Conservation (phyloP, 2,329 filamentous ascomycete genomes). For the Clonostachys rosea region DNA sequence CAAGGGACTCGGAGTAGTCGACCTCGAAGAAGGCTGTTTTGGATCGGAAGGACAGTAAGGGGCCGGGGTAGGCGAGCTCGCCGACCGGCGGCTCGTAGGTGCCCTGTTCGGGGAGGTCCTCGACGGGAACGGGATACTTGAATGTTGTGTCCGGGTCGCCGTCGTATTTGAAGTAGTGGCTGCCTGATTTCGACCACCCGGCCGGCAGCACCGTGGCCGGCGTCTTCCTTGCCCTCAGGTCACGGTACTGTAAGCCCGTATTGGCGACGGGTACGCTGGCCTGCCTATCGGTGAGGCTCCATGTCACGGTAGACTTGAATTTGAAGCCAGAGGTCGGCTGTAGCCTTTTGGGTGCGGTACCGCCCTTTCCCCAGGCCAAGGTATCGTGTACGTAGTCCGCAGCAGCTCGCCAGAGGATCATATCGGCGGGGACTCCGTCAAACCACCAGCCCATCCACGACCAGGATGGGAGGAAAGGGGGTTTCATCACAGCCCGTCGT, state of each 20-base stretch:
- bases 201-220: constrained; percentile 22
- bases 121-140: constrained; percentile 34
- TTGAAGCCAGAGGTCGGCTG: constrained; percentile 29
- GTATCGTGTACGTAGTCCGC: constrained; percentile 29
- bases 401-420: constrained; percentile 34
- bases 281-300: constrained; percentile 31
- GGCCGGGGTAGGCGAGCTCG: constrained; percentile 26
- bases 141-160: constrained; percentile 31
- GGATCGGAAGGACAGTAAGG: constrained; percentile 32
- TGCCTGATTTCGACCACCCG: constrained; percentile 30
- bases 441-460: constrained; percentile 45
- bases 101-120: constrained; percentile 20
- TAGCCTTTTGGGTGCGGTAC: constrained; percentile 19
- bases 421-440: constrained; percentile 33
- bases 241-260: constrained; percentile 30
- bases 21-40: constrained; percentile 32
- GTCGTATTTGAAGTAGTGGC: constrained; percentile 27
- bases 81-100: constrained; percentile 19
- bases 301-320: constrained; percentile 28
- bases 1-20: constrained; percentile 27
- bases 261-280: constrained; percentile 25
- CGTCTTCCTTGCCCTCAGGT: constrained; percentile 25
- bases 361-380: not conserved
- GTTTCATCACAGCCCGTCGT: constrained; percentile 24
- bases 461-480: constrained; percentile 36